Base-by-base conservation (phyloP, 2,329 filamentous ascomycete species). In the Spiromastix sp. region DNA sequence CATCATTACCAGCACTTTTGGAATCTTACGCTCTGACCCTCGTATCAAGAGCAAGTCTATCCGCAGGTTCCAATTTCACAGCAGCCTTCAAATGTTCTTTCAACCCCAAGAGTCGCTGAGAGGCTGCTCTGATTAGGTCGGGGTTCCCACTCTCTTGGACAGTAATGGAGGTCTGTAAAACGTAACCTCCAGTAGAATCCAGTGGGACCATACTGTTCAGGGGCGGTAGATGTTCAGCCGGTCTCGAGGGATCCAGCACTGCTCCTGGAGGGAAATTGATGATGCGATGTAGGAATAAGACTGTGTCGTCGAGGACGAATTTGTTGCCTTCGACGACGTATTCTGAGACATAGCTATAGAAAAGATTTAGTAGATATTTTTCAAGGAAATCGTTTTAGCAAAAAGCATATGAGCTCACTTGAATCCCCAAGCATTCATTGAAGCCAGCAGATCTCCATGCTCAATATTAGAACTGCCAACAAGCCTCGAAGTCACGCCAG, bases 31-130 rank as follows among this genome's bases (percentile, higher is more conserved):
- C n/a, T n/a, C n/a, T n/a, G n/a, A n/a, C 70, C 37, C 74, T 63
- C 3, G 74, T 74, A 49, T 79, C 74, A 42, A 79, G 55, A 17
- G 69, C 61, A 32, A 79, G 54, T 32, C 76, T 61, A 52, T 79
- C 73, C 1, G 70, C 72, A 30, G 70, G 63, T 30, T 67, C 62
- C 45, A 80, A 49, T 34, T 72, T 69, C 15, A 79, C 67, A 11
- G 68, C 70, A 7, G 57, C 58, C 45, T 68, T 72, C 54, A 79
- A 61, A 38, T 64, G 60, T 37, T 70, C 66, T 46, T 70, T 71
- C 43, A 79, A 63, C 1, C 52, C 59, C 44, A 71, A 58, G 27
- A 80, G 49, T 48, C 78, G 72, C 39, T 66, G 60, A 17, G 68
- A 68, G 1, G 69, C 75, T 18, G 57, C 56, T 34, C 70, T 70